A percentile compares a stretch with the other conserved stretches of the same genome.
Evolutionary conservation across 164 flowering plant genomes (phyloP).

Genomic region (Vitis rotundifolia): DNA sequence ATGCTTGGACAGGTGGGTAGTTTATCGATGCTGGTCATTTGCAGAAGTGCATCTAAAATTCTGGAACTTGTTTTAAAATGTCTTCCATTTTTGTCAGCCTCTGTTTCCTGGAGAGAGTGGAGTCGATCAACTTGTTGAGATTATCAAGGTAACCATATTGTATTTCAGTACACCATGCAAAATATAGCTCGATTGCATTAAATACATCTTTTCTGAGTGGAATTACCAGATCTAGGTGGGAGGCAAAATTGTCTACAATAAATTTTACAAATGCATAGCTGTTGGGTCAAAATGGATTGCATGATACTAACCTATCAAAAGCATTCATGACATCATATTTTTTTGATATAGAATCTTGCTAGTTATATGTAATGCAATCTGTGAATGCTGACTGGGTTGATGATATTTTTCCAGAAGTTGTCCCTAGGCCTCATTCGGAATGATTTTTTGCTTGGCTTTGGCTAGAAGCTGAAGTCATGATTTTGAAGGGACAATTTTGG

Average conservation of each 20-base stretch:
- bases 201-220: neutral
- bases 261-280: too few species aligned
- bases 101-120: conserved; percentile 91
- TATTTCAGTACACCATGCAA: neutral
- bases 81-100: conserved; percentile 48
- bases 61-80: neutral
- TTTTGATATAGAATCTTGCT: neutral
- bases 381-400: too few species aligned
- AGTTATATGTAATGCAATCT: too few species aligned
- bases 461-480: too few species aligned
- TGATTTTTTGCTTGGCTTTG: too few species aligned
- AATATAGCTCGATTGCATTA: neutral
- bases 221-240: neutral
- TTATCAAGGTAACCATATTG: conserved; percentile 62
- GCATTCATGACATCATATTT: neutral
- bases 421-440: too few species aligned
- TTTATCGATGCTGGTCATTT: neutral
- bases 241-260: neutral
- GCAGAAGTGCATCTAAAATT: neutral
- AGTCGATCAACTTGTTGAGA: conserved; percentile 93
- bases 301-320: neutral
- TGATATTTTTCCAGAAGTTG: too few species aligned
- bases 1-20: conserved; percentile 55
- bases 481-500: too few species aligned
- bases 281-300: too few species aligned